Conservation (phyloP, 164 flowering plant genomes). For the Macadamia integrifolia region DNA sequence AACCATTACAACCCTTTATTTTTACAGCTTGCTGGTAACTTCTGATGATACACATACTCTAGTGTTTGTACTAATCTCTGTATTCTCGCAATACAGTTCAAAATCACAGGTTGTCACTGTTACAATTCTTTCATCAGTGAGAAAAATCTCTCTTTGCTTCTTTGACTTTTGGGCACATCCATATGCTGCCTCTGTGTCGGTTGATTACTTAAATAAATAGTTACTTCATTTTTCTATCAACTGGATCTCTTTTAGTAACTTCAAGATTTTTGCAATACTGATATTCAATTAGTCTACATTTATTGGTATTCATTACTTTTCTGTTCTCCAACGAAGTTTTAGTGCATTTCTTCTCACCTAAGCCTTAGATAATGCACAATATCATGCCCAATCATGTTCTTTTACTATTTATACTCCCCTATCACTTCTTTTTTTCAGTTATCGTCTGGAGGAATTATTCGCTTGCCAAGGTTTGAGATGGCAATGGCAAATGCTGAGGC, state of each 20-base stretch:
- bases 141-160: too few relatives aligned
- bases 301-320: too few relatives aligned
- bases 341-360: not conserved
- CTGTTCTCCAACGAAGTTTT: not conserved
- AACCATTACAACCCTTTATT: too few relatives aligned
- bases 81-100: not conserved
- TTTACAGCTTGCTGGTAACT: too few relatives aligned
- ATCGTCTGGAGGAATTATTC: constrained; percentile 82
- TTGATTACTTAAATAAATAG: not conserved
- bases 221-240: not conserved
- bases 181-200: too few relatives aligned
- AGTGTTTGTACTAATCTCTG: not conserved
- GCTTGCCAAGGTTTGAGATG: constrained; percentile 96
- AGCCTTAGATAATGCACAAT: not conserved
- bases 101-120: not conserved
- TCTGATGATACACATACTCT: too few relatives aligned
- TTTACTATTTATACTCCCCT: constrained; percentile 3
- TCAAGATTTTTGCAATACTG: not conserved
- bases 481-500: constrained; percentile 82
- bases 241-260: not conserved
- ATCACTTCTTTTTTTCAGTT: constrained; percentile 44
- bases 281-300: not conserved
- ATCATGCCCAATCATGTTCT: not conserved
- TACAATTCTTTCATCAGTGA: not conserved
- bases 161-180: too few relatives aligned